Conservation (phyloP, 164 flowering plant genomes). For the Cinnamomum chago region DNA sequence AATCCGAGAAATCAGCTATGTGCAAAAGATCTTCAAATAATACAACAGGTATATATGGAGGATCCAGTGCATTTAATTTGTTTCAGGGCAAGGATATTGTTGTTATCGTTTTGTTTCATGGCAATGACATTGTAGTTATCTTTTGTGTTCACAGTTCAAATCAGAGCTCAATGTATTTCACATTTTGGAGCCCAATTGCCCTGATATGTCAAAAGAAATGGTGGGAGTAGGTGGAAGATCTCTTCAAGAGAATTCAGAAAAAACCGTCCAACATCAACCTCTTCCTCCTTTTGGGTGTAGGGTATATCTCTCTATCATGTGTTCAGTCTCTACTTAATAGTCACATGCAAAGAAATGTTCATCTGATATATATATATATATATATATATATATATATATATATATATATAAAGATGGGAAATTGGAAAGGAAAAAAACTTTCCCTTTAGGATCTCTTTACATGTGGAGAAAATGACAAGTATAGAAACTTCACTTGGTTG, state of each 20-base stretch:
- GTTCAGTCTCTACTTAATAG: not conserved
- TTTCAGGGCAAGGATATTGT: too few relatives aligned
- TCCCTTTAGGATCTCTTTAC: too few relatives aligned
- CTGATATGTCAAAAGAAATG: slow-evolving; percentile 9
- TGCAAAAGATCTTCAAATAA: not conserved
- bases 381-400: too few relatives aligned
- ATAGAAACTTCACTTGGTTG: too few relatives aligned
- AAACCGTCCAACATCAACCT: not conserved
- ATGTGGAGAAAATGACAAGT: too few relatives aligned
- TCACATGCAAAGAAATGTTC: too few relatives aligned
- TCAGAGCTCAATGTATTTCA: slow-evolving; percentile 18
- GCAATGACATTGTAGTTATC: not conserved
- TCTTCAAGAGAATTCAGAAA: slow-evolving; percentile 10
- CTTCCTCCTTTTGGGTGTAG: slow-evolving; percentile 4
- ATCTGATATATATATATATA: too few relatives aligned
- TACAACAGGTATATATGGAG: not conserved
- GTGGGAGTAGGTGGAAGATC: slow-evolving; percentile 8
- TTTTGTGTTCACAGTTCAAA: slow-evolving; percentile 20
- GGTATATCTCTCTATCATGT: slow-evolving; percentile 6
- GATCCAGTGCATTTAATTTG: not conserved
- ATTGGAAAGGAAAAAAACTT: too few relatives aligned
- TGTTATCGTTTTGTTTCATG: not conserved
- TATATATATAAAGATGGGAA: too few relatives aligned
- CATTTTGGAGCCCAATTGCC: slow-evolving; percentile 38
- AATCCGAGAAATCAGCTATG: not conserved